These are phyloP conservation scores for Trichoderma asperellum DNA, from an alignment of 2,329 filamentous ascomycete species.

Conservation along the genomic window DNA sequence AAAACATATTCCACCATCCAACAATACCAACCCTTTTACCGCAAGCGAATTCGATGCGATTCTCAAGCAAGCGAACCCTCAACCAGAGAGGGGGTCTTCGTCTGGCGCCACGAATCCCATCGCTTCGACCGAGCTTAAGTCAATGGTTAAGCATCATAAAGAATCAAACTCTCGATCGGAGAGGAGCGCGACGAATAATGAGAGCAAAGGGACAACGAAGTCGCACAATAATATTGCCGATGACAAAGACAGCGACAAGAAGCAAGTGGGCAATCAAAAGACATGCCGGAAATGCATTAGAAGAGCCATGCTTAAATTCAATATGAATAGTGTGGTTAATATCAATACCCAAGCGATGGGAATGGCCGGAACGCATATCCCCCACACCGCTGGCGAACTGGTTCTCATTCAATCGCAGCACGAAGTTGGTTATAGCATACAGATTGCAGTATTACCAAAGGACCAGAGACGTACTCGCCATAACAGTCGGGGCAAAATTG, in stretches of 20 bases:
- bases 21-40: background rate
- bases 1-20: background rate
- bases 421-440: background rate
- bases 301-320: background rate
- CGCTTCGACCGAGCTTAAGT: background rate
- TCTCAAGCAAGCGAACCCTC: background rate
- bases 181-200: background rate
- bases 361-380: background rate
- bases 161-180: background rate
- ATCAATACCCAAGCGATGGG: background rate
- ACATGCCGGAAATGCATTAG: background rate
- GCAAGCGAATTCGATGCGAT: background rate
- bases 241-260: background rate
- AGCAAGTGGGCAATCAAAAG: too few species aligned
- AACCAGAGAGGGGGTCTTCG: background rate
- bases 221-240: too few species aligned
- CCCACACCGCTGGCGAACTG: background rate
- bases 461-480: background rate
- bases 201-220: background rate
- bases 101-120: background rate
- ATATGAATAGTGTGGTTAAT: background rate
- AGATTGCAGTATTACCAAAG: background rate
- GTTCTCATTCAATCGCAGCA: slow-evolving; percentile 4
- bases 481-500: background rate
- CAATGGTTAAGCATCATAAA: background rate